These are phyloP conservation scores for Parasarocladium wereldwijsianum DNA, from an alignment of 2,329 filamentous ascomycete genomes.

Conservation along the genomic window DNA sequence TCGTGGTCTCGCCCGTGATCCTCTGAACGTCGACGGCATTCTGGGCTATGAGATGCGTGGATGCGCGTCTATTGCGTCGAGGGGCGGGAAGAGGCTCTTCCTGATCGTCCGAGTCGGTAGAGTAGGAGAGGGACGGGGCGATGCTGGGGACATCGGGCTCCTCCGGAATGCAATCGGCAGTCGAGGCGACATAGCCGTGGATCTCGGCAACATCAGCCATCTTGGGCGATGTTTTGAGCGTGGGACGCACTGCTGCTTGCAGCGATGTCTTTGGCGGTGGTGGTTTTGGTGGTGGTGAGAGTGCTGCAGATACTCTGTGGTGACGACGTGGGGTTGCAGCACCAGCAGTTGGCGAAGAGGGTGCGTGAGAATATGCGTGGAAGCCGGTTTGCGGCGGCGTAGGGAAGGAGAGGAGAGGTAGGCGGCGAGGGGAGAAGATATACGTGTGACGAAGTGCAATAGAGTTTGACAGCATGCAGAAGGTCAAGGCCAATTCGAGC, in stretches of 20 bases:
- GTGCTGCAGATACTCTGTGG: no score
- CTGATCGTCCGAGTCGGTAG: slow-evolving; percentile 45
- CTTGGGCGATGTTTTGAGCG: no score
- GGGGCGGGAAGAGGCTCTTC: slow-evolving; percentile 28
- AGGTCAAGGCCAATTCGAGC: no score
- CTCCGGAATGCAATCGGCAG: slow-evolving; percentile 26
- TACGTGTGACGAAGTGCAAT: no score
- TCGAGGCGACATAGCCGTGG: slow-evolving; percentile 24
- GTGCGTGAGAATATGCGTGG: background rate
- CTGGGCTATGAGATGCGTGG: slow-evolving; percentile 52
- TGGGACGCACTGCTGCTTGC: no score
- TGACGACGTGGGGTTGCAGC: background rate
- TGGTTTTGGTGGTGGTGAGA: no score
- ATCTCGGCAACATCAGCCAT: slow-evolving; percentile 20
- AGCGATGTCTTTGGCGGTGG: no score
- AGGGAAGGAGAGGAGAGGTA: no score
- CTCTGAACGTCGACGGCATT: slow-evolving; percentile 46
- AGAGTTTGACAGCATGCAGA: no score
- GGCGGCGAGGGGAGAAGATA: no score
- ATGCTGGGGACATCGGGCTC: slow-evolving; percentile 32
- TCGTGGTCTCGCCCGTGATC: slow-evolving; percentile 49
- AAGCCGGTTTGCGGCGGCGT: no score
- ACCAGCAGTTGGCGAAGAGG: slow-evolving; percentile 1
- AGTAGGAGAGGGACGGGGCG: slow-evolving; percentile 48
- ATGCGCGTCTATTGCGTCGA: slow-evolving; percentile 45